Base-by-base conservation (phyloP, 1,284 basidiomycete species). In the Apiotrichum laibachii region DNA sequence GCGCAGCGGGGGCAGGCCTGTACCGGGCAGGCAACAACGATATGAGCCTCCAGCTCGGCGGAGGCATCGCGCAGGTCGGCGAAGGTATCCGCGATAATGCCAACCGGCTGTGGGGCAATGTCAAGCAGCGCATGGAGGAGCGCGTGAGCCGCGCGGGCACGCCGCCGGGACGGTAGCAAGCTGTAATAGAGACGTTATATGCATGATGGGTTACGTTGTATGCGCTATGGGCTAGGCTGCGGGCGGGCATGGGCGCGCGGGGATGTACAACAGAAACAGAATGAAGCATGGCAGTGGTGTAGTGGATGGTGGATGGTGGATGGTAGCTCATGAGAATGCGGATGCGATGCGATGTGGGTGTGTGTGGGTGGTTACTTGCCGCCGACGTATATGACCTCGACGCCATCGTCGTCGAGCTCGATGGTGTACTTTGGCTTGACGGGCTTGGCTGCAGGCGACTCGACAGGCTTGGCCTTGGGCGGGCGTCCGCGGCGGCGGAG, bases 61-160 rank as follows among this genome's bases (percentile, higher is more conserved):
- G 88, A 87, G 1, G 72, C 42, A 71, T 75, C 16, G 84, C 93
- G 62, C 85, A 88, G 65, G 91, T 77, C 35, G 77, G 78, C 1
- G 80, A 81, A 37, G 80, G 80, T 2, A 71, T 80, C 21, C 65
- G 77, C 18, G 81, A 81, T 70, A 91, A 92, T 4, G 87, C 95
- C 43, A 85, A 86, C 72, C 90, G 85, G 75, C 80, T 97, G 65
- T 82, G 95, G 67, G 92, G 88, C 18, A 92, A 88, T 75, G 88
- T 96, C 48, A 88, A 87, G 79, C 89, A 91, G 71, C 88, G 88
- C 1, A 91, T 94, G 49, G 92, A 93, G 78, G 89, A 92, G 72
- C 89, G 91, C 1, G 92, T 93, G 39, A 90, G 92, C 64, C 59
- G 77, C 33, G 66, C 67, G 2, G 69, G 66, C 8, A 77, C 77